A percentile compares a stretch with the other conserved stretches of the same genome.
These are phyloP conservation scores for Apiospora marii DNA, from an alignment of 2,329 filamentous ascomycete species.

Conservation along the genomic window DNA sequence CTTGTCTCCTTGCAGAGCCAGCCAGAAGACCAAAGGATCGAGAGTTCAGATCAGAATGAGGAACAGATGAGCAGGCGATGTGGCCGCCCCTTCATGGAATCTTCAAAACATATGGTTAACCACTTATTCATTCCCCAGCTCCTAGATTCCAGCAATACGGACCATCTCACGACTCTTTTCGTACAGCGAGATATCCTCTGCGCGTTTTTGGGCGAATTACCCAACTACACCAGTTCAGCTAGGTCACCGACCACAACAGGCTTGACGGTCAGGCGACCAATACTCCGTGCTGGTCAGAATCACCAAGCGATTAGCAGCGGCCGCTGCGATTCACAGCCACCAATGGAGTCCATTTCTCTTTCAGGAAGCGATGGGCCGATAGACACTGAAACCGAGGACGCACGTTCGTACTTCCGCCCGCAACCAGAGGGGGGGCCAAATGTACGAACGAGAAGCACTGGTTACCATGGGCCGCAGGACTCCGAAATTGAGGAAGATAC, in stretches of 20 bases:
- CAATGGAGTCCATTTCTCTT: background rate
- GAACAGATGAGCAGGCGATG: background rate
- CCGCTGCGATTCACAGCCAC: background rate
- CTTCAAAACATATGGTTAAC: background rate
- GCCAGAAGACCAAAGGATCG: background rate
- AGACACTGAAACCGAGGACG: background rate
- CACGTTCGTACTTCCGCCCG: background rate
- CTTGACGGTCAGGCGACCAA: no score
- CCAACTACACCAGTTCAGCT: no score
- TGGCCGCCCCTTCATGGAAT: background rate
- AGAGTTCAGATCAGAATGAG: background rate
- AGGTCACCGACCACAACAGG: no score
- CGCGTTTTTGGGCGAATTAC: no score
- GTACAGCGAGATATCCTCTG: no score
- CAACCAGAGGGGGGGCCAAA: background rate
- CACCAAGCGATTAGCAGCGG: background rate
- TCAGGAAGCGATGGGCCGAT: background rate
- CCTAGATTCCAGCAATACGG: background rate
- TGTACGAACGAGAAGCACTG: background rate
- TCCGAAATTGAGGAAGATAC: background rate
- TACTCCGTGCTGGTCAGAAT: no score
- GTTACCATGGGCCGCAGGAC: background rate
- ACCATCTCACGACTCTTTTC: slow-evolving; percentile 1
- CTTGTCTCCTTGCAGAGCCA: background rate
- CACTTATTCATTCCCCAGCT: slow-evolving; percentile 3